phyloP scores from a whole-genome alignment of 2,329 filamentous ascomycete genomes.

The Ilyonectria sp. region DNA sequence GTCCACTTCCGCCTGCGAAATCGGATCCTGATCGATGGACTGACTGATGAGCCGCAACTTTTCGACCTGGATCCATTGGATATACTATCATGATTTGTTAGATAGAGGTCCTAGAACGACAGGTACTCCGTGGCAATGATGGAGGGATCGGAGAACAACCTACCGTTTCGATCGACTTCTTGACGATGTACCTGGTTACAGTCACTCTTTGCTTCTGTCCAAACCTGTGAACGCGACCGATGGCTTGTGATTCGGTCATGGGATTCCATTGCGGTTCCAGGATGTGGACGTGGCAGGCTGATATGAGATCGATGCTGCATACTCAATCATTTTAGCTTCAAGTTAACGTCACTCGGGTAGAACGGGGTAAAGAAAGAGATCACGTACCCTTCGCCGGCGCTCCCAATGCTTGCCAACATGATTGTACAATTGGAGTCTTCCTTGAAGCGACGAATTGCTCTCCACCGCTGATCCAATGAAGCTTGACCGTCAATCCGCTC shows the following conservation, averaged over 20 bases:
- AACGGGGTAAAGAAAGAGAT: not conserved
- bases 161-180: too few species aligned
- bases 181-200: too few species aligned
- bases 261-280: not conserved
- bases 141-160: not conserved
- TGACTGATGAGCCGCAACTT: too few species aligned
- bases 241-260: constrained; percentile 4
- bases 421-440: constrained; percentile 38
- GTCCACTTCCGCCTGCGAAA: too few species aligned
- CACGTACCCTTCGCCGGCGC: constrained; percentile 50
- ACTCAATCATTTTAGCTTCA: constrained; percentile 28
- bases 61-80: too few species aligned
- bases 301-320: not conserved
- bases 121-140: too few species aligned
- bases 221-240: constrained; percentile 1
- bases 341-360: not conserved
- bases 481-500: constrained; percentile 46
- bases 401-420: constrained; percentile 51
- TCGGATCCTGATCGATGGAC: too few species aligned
- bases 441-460: constrained; percentile 37
- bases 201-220: constrained; percentile 2
- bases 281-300: not conserved
- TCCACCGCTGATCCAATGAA: constrained; percentile 24
- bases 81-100: too few species aligned
- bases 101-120: too few species aligned